Evolutionary conservation across 371 early-diverging fungal species (phyloP).

Genomic region (Mycotypha africana): DNA sequence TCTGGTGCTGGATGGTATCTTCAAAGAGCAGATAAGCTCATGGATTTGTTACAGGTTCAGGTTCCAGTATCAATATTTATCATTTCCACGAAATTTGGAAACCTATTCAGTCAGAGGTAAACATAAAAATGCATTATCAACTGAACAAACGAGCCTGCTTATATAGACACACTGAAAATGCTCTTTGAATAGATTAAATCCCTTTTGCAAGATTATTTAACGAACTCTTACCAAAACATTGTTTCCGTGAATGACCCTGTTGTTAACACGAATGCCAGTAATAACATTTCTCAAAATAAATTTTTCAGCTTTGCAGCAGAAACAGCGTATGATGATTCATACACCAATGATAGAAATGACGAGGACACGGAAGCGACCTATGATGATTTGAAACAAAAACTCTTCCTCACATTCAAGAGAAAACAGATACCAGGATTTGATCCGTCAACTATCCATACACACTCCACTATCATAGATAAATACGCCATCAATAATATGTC

Average conservation of each 20-base stretch:
- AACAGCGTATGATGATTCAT: slow-evolving; percentile 9
- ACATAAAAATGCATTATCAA: background rate
- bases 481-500: slow-evolving; percentile 60
- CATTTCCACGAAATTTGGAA: slow-evolving; percentile 63
- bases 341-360: too few relatives aligned
- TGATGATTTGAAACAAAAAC: slow-evolving; percentile 26
- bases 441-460: slow-evolving; percentile 16
- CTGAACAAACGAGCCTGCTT: background rate
- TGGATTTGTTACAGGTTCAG: too few relatives aligned
- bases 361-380: slow-evolving; percentile 35
- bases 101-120: slow-evolving; percentile 64
- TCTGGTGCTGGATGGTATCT: too few relatives aligned
- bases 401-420: slow-evolving; percentile 22
- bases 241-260: slow-evolving; percentile 20
- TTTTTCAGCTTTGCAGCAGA: slow-evolving; percentile 44
- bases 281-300: too few relatives aligned
- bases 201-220: slow-evolving; percentile 68
- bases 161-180: background rate
- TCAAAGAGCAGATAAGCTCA: too few relatives aligned
- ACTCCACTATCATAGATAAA: slow-evolving; percentile 56
- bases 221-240: slow-evolving; percentile 45
- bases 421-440: slow-evolving; percentile 31
- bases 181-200: slow-evolving; percentile 47
- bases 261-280: too few relatives aligned
- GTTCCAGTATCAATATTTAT: slow-evolving; percentile 29